Base-by-base conservation (phyloP, 2,329 filamentous ascomycete genomes). In the Verruconis gallopava region DNA sequence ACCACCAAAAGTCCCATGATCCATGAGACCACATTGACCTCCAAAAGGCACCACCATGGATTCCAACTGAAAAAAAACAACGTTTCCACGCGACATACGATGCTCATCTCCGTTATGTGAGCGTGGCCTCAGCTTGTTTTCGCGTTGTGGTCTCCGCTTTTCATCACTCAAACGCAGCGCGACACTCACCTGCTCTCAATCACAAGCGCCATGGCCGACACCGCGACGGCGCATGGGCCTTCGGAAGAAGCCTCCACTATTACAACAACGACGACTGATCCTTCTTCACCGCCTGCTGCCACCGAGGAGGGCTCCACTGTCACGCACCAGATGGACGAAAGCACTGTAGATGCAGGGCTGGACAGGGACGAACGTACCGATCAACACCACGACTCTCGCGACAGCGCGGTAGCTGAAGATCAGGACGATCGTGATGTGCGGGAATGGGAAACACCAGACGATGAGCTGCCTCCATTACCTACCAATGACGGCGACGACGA, bases 401-500 rank as follows among this genome's bases (percentile, higher is more conserved):
- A 14, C n/a, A 21, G 13, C n/a, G 6, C 18, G 15, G 4, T 5
- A n/a, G 25, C 6, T 30, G 25, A 52, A 14, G 50, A 59, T 14
- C 49, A 51, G 18, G 55, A 61, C 6, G 25, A 30, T 30, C 25
- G 25, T 32, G 55, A 59, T 46, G 53, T 58, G 36, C 52, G 48
- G 25, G 47, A 49, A 5, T 59, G 57, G 43, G 58, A 59, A 15
- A 47, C 51, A 41, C 51, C 56, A 15, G 59, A 61, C 48, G 52
- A 56, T 9, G 59, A 64, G 32, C 53, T 65, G 21, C 60, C 63
- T 20, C 58, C 60, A 12, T 51, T 66, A 21, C 61, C 62, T 4
- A 50, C 55, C 25, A 56, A 62, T 37, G 20, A 36, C 14, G 57
- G 61, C 38, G 20, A 36, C 14, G 38, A 40, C 25, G 40, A 42